A percentile compares a stretch with the other conserved stretches of the same genome.
phyloP scores from a whole-genome alignment of 1,139 yeast species.

The Magnusiomyces fungicola region DNA sequence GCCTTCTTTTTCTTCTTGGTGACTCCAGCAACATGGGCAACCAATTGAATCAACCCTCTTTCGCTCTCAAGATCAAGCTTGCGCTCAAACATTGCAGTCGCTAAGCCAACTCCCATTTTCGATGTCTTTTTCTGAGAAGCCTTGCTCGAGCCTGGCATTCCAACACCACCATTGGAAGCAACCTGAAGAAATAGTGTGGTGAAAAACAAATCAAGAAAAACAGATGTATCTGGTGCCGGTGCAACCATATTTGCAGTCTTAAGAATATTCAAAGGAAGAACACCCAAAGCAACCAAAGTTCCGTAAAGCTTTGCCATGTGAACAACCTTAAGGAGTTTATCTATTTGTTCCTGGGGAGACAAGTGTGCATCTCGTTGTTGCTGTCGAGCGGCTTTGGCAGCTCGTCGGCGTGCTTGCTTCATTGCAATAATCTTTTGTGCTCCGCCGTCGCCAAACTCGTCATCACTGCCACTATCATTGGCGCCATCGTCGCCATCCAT shows the following conservation, averaged over 20 bases:
- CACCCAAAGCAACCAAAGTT: constrained; percentile 59
- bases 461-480: constrained; percentile 45
- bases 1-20: constrained; percentile 39
- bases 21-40: constrained; percentile 7
- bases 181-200: constrained; percentile 53
- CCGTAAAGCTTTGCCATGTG: constrained; percentile 82
- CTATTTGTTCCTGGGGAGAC: constrained; percentile 11
- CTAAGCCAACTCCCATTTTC: constrained; percentile 2
- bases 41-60: background rate
- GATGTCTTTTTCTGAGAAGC: background rate
- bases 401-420: background rate
- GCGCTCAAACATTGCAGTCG: constrained; percentile 3
- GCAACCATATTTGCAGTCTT: constrained; percentile 71
- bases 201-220: constrained; percentile 68
- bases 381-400: constrained; percentile 20
- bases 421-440: background rate
- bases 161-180: constrained; percentile 13
- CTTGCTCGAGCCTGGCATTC: background rate
- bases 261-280: constrained; percentile 63
- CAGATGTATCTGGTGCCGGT: constrained; percentile 52
- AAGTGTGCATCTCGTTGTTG: constrained; percentile 21
- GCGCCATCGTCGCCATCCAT: constrained; percentile 38
- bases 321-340: constrained; percentile 50
- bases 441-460: constrained; percentile 17
- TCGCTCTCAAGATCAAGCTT: constrained; percentile 3